Base-by-base conservation (phyloP, 179 eudicot species). In the Beta macrorhiza region DNA sequence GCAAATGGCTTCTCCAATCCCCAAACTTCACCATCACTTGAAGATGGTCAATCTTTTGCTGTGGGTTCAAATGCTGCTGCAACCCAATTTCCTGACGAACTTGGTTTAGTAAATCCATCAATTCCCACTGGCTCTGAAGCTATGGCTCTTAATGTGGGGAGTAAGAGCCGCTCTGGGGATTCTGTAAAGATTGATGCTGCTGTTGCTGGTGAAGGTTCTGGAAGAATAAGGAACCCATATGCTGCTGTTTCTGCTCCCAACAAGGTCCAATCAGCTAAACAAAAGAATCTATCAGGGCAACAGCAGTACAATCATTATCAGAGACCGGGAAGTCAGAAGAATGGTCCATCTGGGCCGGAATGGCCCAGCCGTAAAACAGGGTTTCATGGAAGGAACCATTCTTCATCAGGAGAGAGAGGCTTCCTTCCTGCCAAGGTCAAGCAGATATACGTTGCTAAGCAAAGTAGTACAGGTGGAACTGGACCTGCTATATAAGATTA, bases 391-490 rank as follows among this genome's bases (percentile, higher is more conserved):
- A 86, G 94, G 84, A 91, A 86, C 85, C 89, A 91, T 25, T 88
- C 93, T 32, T 44, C 84, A 19, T 91, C 88, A 63, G 80, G 89
- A n/a, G 99, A 92, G 19, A 91, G 91, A 86, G 86, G 80, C 77
- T 90, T 85, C 29, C 88, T 91, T 55, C 73, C 88, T 20, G 67
- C 91, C 37, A 96, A 94, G 80, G 85, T 94, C 76, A 94, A 92
- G 84, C 99, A 96, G 84, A 87, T 96, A 61, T 96, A 96, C 78
- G 99, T 96, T 78, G 92, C 98, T 58, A 96, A 96, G 85, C 99
- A 90, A 87, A 83, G 86, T 47, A 79, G 86, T 42, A 78, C 74
- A 10, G 84, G 80, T 37, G 91, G 88, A 75, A 78, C 82, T 80
- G 84, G 91, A 37, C 63, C 86, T 55, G 67, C 75, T 37, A 32